phyloP scores from a whole-genome alignment of 1,284 basidiomycete genomes.

The Porphyrellus sp. region DNA sequence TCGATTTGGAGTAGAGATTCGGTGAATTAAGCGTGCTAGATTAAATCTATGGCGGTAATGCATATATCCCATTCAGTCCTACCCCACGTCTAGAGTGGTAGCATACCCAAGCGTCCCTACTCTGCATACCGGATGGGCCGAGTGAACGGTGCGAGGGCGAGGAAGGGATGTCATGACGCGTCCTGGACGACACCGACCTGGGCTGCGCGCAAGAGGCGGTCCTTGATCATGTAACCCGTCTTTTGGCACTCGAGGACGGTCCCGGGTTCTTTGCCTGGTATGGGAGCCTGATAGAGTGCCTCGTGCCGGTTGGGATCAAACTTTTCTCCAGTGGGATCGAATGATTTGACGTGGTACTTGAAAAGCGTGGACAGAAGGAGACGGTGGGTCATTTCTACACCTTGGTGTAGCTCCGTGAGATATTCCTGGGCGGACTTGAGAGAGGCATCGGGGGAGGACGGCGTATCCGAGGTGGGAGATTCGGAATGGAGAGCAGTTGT shows the following conservation, averaged over 20 bases:
- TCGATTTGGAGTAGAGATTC: conserved; percentile 77
- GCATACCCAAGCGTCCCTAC: conserved; percentile 13
- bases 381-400: conserved; percentile 91
- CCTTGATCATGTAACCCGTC: conserved; percentile 90
- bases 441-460: conserved; percentile 30
- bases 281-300: conserved; percentile 93
- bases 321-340: conserved; percentile 87
- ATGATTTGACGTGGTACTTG: conserved; percentile 88
- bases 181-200: conserved; percentile 95
- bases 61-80: conserved; percentile 15
- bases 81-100: conserved; percentile 19
- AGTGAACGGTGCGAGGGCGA: background rate
- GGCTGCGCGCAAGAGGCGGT: conserved; percentile 87
- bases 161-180: conserved; percentile 40
- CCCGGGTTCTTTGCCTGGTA: conserved; percentile 84
- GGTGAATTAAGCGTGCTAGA: conserved; percentile 42
- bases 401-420: conserved; percentile 74
- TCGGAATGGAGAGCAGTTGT: conserved; percentile 41
- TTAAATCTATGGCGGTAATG: conserved; percentile 36
- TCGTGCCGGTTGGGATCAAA: conserved; percentile 97
- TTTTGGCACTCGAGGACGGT: conserved; percentile 92
- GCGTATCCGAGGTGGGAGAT: conserved; percentile 22
- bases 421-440: conserved; percentile 55
- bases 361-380: conserved; percentile 87
- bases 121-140: background rate